Evolutionary conservation across 805 yeast genomes (phyloP), one percentile per base, ranked within the genome.

Genomic region (Ogataea trehaloabstinens): DNA sequence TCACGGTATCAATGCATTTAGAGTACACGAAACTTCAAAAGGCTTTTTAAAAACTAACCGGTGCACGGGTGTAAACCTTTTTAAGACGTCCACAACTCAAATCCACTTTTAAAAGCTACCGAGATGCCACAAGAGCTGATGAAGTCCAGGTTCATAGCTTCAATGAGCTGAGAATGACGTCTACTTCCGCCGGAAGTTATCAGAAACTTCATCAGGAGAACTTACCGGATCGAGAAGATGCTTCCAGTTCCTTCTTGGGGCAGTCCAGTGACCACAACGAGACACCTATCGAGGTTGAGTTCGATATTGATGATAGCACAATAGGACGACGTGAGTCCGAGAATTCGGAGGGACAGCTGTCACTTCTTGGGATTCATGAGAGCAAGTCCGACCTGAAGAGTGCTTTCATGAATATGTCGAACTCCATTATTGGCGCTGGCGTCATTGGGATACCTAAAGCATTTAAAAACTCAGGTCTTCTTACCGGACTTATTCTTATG

Each of bases 361-460:
- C 25, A 8, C 11, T 22, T 15, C 25, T 46, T 8, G 30, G 27
- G 18, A 29, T 27, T 5, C 61, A 60, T 6, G 53, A 49, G 13
- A 52, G 55, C 12, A 77, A 76, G 49, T 77, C 85, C 2, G 73
- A 71, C 28, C 71, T 90, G 73, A 76, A 74, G 41, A 84, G 84
- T 87, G 97, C 97, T 4, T 89, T 90, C 55, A 85, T 90, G 95
- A 91, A 91, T 62, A 89, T 90, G 95, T 95, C 96, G 7, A 90
- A 90, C 61, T 83, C 95, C 15, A 91, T 91, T 44, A 70, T 91
- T 5, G 98, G 98, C 0, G 97, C 98, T 0, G 98, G 98, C 6
- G 86, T 91, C 38, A 87, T 91, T 22, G 96, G 97, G 2, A 95
- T 89, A 47, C 95, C 98, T 2, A 84, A 81, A 48, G 96, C 97